A percentile compares a stretch with the other conserved stretches of the same genome.
phyloP scores from a whole-genome alignment of 2,329 filamentous ascomycete species.

The Xylaria sp. region DNA sequence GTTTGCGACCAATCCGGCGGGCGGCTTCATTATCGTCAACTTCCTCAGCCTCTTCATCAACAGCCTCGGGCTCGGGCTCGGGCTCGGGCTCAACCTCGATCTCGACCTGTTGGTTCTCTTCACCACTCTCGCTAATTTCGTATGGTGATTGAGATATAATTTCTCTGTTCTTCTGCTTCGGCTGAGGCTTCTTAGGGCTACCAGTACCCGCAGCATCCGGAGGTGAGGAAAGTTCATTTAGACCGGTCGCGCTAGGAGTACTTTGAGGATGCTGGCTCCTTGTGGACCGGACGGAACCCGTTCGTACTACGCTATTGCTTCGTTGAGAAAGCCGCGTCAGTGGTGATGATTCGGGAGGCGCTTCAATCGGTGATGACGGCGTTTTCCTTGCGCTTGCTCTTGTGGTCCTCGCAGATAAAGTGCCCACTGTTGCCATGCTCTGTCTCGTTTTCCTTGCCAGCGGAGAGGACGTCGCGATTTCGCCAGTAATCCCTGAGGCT shows the following conservation, averaged over 20 bases:
- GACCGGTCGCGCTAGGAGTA: conserved; percentile 36
- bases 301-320: conserved; percentile 40
- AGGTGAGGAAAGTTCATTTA: conserved; percentile 44
- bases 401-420: conserved; percentile 49
- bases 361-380: conserved; percentile 33
- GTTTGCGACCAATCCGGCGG: conserved; percentile 56
- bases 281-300: conserved; percentile 43
- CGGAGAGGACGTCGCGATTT: conserved; percentile 57
- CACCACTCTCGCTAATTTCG: conserved; percentile 32
- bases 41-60: conserved; percentile 55
- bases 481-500: conserved; percentile 44
- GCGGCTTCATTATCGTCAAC: conserved; percentile 59
- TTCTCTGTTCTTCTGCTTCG: conserved; percentile 40
- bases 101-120: conserved; percentile 43
- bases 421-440: conserved; percentile 47
- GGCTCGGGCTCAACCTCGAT: conserved; percentile 20
- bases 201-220: conserved; percentile 46
- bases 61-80: conserved; percentile 36
- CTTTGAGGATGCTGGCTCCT: conserved; percentile 41
- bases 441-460: conserved; percentile 56
- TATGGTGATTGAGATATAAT: conserved; percentile 31
- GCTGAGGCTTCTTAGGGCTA: conserved; percentile 45
- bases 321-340: conserved; percentile 36
- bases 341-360: conserved; percentile 42
- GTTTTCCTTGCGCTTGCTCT: conserved; percentile 40